Base-by-base conservation (phyloP, 2,329 filamentous ascomycete species). In the Curvularia spicifera region DNA sequence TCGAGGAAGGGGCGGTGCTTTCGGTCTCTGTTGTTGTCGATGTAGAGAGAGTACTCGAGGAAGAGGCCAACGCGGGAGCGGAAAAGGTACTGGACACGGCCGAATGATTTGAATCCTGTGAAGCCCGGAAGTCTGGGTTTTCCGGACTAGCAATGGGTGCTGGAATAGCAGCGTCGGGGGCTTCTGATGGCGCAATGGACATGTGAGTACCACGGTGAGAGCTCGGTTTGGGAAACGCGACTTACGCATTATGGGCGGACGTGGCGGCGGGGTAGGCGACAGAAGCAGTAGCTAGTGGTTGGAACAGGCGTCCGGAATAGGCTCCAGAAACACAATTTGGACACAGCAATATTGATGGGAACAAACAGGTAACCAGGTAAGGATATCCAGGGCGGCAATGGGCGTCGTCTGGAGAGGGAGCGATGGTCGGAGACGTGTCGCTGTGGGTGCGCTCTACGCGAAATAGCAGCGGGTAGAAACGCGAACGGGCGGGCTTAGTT, bases 51-150 rank as follows among this genome's bases (percentile, higher is more conserved):
- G 73, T 76, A 57, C 73, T 76, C 37, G 68, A 70, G 10, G 69
- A 72, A 9, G 69, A 72, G 12, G 71, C 67, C 55, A 76, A 51
- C 45, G 66, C 65, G 18, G 75, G 74, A 44, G 65, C 69, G 40
- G 72, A 69, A 53, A 71, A 74, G 56, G 69, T 73, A 51, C 71
- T 75, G 12, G 74, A 76, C 29, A 71, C 64, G 15, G 64, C 56
- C 50, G 76, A 78, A 5, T 71, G 54, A 46, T 68, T 61, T 1
- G 73, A 76, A 42, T 76, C 74, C 57, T 78, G 75, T 31, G 75
- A 74, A 49, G 64, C 61, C 20, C 64, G 70, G 5, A 67, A 48
- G 20, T 67, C 64, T 44, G 55, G 44, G 48, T 63, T 53, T 53
- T 53, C 53, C 12, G 52, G 54, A 7, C 64, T 39, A 29, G 60